Evolutionary conservation across 208 protist species (phyloP).

Genomic region (Herpetomonas samuelpessoai): DNA sequence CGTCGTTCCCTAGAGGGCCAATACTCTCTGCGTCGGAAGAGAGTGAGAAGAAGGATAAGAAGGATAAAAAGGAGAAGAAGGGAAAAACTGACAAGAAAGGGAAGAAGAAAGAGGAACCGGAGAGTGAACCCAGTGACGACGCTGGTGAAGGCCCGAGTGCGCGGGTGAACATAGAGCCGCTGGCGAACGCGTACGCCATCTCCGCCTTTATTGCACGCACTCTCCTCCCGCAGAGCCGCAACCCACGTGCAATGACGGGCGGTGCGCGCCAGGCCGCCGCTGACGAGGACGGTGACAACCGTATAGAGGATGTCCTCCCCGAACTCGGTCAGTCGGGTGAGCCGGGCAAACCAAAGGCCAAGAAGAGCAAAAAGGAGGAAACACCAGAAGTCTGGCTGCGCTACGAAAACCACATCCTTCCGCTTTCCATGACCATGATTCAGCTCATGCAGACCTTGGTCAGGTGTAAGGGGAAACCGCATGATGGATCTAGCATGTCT

Average conservation of each 20-base stretch:
- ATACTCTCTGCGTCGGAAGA: background rate
- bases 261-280: background rate
- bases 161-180: slow-evolving; percentile 12
- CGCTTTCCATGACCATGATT: slow-evolving; percentile 72
- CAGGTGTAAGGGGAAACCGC: slow-evolving; percentile 5
- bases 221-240: background rate
- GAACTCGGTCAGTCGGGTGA: slow-evolving; percentile 17
- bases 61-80: slow-evolving; percentile 9
- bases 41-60: background rate
- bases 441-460: slow-evolving; percentile 58
- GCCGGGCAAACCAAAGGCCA: background rate
- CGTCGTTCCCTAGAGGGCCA: background rate
- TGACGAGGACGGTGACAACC: slow-evolving; percentile 12
- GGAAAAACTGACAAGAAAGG: slow-evolving; percentile 1
- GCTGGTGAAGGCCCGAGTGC: background rate
- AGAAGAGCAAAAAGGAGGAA: slow-evolving; percentile 10
- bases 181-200: slow-evolving; percentile 19
- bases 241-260: background rate
- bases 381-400: slow-evolving; percentile 48
- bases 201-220: slow-evolving; percentile 10
- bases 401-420: slow-evolving; percentile 59
- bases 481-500: background rate
- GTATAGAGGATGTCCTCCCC: slow-evolving; percentile 29
- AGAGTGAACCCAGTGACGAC: background rate
- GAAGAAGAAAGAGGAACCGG: slow-evolving; percentile 13